Conservation (phyloP, 495 filamentous ascomycete genomes). For the Thermothielavioides terrestris region DNA sequence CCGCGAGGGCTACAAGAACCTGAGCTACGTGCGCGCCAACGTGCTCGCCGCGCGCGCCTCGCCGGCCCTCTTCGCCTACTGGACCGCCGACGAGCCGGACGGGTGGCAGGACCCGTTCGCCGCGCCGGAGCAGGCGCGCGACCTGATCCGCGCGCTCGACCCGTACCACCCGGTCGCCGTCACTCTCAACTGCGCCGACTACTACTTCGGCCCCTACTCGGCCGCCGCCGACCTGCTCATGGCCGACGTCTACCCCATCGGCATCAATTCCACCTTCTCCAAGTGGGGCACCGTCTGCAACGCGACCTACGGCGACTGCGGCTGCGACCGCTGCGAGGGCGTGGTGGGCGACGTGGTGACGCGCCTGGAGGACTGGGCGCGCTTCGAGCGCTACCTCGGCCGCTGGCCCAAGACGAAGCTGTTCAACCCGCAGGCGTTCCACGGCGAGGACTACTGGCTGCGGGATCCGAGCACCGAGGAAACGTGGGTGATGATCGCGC, state of each 20-base stretch:
- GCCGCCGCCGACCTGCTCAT: conserved; percentile 57
- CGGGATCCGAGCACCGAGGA: conserved; percentile 49
- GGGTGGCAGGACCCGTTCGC: conserved; percentile 53
- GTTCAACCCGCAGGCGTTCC: conserved; percentile 57
- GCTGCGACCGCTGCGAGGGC: conserved; percentile 60
- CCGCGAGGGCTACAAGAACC: conserved; percentile 52
- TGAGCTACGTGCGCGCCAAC: conserved; percentile 42
- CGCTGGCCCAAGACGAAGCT: conserved; percentile 47
- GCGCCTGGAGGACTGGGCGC: conserved; percentile 43
- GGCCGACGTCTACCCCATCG: conserved; percentile 58
- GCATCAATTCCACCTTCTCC: conserved; percentile 44
- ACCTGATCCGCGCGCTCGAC: conserved; percentile 48
- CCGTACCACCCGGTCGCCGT: conserved; percentile 62
- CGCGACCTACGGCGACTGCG: conserved; percentile 59
- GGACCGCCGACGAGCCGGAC: conserved; percentile 63
- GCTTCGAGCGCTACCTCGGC: conserved; percentile 39
- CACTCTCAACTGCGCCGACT: conserved; percentile 62
- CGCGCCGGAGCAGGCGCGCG: conserved; percentile 26
- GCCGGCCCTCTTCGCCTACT: conserved; percentile 54
- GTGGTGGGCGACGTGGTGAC: conserved; percentile 46
- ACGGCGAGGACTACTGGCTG: conserved; percentile 52
- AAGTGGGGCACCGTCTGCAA: conserved; percentile 53
- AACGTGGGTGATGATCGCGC: conserved; percentile 49
- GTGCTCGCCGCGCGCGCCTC: conserved; percentile 44
- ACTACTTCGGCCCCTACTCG: conserved; percentile 55